Evolutionary conservation across 140 eudicot species (phyloP).

Genomic region (Flaveria floridana): DNA sequence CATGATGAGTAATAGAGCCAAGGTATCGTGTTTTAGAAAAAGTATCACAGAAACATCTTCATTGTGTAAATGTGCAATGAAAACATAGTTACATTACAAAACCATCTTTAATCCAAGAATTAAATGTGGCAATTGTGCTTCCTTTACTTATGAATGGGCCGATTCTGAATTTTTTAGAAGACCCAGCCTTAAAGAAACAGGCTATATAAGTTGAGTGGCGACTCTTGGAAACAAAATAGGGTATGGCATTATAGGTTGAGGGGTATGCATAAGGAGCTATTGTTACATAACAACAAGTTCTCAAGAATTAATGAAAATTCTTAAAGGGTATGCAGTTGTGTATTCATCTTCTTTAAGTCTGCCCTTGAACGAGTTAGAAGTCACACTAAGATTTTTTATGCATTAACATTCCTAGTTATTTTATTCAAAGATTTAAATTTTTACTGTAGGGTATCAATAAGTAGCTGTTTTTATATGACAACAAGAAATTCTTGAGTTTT

Average conservation of each 20-base stretch:
- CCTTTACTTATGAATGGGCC: neutral
- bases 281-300: neutral
- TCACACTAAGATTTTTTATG: neutral
- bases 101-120: slow-evolving; percentile 3
- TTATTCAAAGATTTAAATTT: neutral
- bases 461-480: neutral
- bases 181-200: neutral
- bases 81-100: neutral
- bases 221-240: neutral
- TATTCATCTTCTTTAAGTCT: neutral
- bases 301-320: neutral
- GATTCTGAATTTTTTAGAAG: neutral
- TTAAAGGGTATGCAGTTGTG: neutral
- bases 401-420: neutral
- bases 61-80: neutral
- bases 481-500: neutral
- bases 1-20: slow-evolving; percentile 52
- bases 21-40: slow-evolving; percentile 41
- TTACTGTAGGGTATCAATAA: neutral
- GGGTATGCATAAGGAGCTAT: slow-evolving; percentile 9
- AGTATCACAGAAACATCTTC: neutral
- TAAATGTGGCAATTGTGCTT: neutral
- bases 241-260: neutral
- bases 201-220: neutral
- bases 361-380: neutral